phyloP scores from a whole-genome alignment of 2,329 filamentous ascomycete genomes.

The Coniochaeta pulveracea region DNA sequence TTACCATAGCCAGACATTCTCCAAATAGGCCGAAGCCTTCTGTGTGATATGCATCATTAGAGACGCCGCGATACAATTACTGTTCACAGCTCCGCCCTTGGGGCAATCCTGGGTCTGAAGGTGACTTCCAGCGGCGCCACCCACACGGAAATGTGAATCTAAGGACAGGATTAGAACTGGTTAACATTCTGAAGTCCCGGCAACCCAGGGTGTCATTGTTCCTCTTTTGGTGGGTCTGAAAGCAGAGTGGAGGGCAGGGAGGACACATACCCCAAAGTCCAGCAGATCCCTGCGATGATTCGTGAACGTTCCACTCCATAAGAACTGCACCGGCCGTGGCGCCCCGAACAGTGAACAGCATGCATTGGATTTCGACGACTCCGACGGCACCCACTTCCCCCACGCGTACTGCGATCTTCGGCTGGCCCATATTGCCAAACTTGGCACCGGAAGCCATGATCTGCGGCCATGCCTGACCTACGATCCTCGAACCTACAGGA shows the following conservation, averaged over 20 bases:
- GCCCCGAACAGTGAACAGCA: conserved; percentile 50
- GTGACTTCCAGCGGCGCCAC: conserved; percentile 14
- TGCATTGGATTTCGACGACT: conserved; percentile 49
- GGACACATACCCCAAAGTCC: too few relatives aligned
- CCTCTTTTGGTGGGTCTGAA: too few relatives aligned
- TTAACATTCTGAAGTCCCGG: too few relatives aligned
- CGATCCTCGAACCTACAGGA: conserved; percentile 29
- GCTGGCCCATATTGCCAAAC: conserved; percentile 39
- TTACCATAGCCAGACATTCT: conserved; percentile 53
- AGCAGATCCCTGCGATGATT: conserved; percentile 21
- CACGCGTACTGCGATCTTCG: conserved; percentile 44
- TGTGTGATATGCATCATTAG: conserved; percentile 34
- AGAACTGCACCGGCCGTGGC: conserved; percentile 48
- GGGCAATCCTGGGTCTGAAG: conserved; percentile 13
- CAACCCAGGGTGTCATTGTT: too few relatives aligned
- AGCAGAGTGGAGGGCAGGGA: too few relatives aligned
- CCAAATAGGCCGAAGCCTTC: conserved; percentile 32
- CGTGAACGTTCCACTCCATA: conserved; percentile 52
- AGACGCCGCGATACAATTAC: conserved; percentile 49
- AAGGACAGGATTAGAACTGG: too few relatives aligned
- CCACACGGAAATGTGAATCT: conserved; percentile 39
- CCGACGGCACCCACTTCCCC: conserved; percentile 45
- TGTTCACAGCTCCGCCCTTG: conserved; percentile 17
- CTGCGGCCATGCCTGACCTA: conserved; percentile 33
- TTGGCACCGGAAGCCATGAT: conserved; percentile 36